phyloP scores from a whole-genome alignment of 352 stramenopile species.

The Pythium insidiosum region DNA sequence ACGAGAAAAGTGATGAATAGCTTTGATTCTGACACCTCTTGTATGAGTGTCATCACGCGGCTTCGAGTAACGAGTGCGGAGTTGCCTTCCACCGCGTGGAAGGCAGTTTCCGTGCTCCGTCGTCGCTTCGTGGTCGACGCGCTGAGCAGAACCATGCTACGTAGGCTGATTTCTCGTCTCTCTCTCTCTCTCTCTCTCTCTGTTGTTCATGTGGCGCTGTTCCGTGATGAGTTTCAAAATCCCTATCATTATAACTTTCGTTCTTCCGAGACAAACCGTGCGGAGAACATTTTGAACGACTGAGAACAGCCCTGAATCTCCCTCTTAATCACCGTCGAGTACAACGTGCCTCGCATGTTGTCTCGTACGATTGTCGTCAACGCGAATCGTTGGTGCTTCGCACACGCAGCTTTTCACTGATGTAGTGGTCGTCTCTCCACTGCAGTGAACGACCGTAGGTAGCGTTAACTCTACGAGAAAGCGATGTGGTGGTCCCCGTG shows the following conservation, averaged over 20 bases:
- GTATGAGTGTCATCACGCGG: no score
- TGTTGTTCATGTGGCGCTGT: not conserved
- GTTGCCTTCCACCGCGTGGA: slow-evolving; percentile 46
- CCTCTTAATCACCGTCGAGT: no score
- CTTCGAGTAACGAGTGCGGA: no score
- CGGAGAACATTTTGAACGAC: slow-evolving; percentile 40
- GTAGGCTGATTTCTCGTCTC: slow-evolving; percentile 45
- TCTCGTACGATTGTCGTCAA: no score
- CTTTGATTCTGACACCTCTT: slow-evolving; percentile 89
- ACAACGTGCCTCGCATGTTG: no score
- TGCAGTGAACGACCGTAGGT: no score
- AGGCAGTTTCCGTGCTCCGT: not conserved
- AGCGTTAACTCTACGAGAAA: no score
- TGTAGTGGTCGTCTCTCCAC: no score
- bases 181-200: slow-evolving; percentile 17
- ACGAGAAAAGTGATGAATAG: slow-evolving; percentile 84
- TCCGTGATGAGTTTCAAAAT: no score
- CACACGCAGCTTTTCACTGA: no score
- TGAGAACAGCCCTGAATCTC: slow-evolving; percentile 47
- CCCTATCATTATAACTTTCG: slow-evolving; percentile 81
- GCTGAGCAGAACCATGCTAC: slow-evolving; percentile 81
- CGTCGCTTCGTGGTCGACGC: slow-evolving; percentile 23
- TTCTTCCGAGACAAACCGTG: slow-evolving; percentile 75
- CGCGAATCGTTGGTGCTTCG: no score
- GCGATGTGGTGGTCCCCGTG: no score